Evolutionary conservation across 495 filamentous ascomycete species (phyloP).

Genomic region (Hyaloscypha finlandica): DNA sequence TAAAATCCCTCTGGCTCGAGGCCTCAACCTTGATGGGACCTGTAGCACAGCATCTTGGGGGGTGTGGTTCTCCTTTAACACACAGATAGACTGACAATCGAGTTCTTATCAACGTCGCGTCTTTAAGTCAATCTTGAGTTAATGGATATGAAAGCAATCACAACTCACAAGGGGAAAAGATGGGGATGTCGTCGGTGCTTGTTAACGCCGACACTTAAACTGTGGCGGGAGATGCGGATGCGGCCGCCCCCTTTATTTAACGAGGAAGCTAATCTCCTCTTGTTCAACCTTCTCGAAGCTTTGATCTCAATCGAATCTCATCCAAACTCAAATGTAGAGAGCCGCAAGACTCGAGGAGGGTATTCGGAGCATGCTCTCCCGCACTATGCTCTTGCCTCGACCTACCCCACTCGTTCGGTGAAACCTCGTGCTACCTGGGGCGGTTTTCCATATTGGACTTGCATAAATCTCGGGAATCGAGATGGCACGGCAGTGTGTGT

Average conservation of each 20-base stretch:
- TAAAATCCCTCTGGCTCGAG: not conserved
- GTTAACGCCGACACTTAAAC: not conserved
- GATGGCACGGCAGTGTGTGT: not conserved
- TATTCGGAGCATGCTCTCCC: not conserved
- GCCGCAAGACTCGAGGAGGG: not conserved
- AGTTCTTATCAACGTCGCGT: not conserved
- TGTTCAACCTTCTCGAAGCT: not conserved
- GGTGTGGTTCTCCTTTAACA: not conserved
- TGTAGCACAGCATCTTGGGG: not conserved
- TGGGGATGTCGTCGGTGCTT: not conserved
- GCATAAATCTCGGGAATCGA: not conserved
- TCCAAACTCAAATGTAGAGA: not conserved
- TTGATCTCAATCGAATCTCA: not conserved
- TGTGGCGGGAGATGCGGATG: not conserved
- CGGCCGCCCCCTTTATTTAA: conserved; percentile 1
- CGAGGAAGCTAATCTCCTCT: not conserved
- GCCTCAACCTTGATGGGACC: not conserved
- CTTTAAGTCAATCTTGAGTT: not conserved
- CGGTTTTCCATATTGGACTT: not conserved
- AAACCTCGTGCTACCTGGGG: not conserved
- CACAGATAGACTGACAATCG: not conserved
- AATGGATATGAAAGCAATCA: not conserved
- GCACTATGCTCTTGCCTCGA: not conserved
- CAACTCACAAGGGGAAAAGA: not conserved
- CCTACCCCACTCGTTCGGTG: not conserved